Conservation (phyloP, 139 green algal genomes). For the Chlorella sp. region DNA sequence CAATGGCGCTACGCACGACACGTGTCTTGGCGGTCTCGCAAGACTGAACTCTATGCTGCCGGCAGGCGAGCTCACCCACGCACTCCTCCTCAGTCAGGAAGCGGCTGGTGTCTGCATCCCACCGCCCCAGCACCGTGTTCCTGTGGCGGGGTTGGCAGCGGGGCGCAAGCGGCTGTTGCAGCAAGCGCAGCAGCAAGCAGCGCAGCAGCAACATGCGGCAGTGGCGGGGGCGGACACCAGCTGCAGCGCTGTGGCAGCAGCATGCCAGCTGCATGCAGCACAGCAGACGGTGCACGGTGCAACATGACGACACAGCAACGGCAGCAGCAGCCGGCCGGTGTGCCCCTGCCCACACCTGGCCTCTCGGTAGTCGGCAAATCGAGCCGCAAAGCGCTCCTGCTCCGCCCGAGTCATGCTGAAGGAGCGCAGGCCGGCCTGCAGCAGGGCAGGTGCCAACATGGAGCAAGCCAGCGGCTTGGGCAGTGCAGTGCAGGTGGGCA, state of each 20-base stretch:
- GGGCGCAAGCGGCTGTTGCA: no score
- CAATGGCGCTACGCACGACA: no score
- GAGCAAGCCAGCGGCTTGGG: not conserved
- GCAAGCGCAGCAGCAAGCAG: not conserved
- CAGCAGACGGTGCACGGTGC: no score
- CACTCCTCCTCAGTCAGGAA: conserved; percentile 52
- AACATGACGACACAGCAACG: not conserved
- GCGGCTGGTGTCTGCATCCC: conserved; percentile 50
- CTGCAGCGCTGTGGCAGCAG: no score
- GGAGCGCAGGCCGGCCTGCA: conserved; percentile 61
- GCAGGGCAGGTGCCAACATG: no score
- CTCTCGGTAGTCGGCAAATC: conserved; percentile 54
- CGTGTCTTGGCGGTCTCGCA: no score
- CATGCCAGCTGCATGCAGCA: no score
- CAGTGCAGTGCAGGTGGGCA: not conserved
- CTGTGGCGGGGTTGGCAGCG: conserved; percentile 37
- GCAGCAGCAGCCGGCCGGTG: not conserved
- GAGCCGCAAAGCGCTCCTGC: conserved; percentile 50
- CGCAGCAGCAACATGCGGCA: no score
- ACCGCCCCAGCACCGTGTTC: conserved; percentile 62
- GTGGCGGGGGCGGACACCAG: no score
- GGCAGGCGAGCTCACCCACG: conserved; percentile 49
- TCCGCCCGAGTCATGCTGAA: conserved; percentile 61
- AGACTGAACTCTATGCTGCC: no score
- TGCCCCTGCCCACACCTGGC: conserved; percentile 32